Evolutionary conservation across 202 grass and related monocot genomes (phyloP).

Genomic region (Bolboschoenoplectus hybrid): DNA sequence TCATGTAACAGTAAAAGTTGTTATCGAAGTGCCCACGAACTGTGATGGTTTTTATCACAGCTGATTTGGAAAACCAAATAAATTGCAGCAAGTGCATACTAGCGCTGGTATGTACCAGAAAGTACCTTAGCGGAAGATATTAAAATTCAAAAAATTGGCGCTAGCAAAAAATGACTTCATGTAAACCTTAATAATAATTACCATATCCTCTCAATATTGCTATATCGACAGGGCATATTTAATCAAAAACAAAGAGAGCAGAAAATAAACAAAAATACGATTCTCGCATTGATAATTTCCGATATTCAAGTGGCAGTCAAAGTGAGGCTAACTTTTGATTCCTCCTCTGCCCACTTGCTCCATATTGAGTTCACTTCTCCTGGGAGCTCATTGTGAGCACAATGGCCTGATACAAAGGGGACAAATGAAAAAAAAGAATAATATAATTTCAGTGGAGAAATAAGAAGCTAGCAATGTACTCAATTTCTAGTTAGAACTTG

Average conservation of each 20-base stretch:
- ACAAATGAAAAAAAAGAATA: slow-evolving; percentile 17
- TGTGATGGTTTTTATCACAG: too few species aligned
- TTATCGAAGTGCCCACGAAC: too few species aligned
- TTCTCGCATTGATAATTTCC: neutral
- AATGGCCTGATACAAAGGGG: slow-evolving; percentile 63
- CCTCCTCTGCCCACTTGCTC: slow-evolving; percentile 59
- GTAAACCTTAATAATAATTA: neutral
- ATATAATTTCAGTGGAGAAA: neutral
- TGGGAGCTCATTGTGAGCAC: slow-evolving; percentile 87
- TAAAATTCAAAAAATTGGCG: neutral
- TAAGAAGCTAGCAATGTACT: neutral
- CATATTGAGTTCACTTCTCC: slow-evolving; percentile 71
- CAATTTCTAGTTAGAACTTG: neutral
- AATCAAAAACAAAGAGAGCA: neutral
- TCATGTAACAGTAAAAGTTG: too few species aligned
- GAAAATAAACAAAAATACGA: neutral
- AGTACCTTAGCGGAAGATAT: too few species aligned
- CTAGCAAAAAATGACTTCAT: neutral
- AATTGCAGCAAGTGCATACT: too few species aligned
- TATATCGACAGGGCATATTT: neutral
- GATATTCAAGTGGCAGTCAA: slow-evolving; percentile 40
- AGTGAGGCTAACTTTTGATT: slow-evolving; percentile 42
- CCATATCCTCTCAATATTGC: neutral
- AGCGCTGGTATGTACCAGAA: too few species aligned
- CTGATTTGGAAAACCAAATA: too few species aligned